phyloP scores from a whole-genome alignment of 768 basidiomycete genomes.

The Suillus subaureus region DNA sequence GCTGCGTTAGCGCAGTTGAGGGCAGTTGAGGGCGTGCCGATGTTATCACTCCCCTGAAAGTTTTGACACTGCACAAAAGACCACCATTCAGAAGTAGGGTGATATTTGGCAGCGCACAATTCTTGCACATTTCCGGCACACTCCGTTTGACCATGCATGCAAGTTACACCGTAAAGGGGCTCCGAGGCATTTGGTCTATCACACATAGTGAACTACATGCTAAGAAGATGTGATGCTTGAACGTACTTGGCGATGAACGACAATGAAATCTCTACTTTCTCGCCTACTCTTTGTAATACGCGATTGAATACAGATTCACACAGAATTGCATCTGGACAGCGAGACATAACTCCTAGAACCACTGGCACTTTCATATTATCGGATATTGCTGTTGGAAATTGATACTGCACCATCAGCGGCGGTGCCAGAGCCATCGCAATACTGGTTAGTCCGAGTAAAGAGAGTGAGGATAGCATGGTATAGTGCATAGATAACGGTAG shows the following conservation, averaged over 20 bases:
- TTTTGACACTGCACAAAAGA: slow-evolving; percentile 82
- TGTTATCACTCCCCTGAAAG: slow-evolving; percentile 54
- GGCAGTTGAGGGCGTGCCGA: slow-evolving; percentile 69
- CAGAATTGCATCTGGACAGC: slow-evolving; percentile 80
- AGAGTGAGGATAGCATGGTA: slow-evolving; percentile 23
- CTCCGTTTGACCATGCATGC: slow-evolving; percentile 79
- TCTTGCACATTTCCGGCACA: slow-evolving; percentile 91
- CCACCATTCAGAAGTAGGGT: slow-evolving; percentile 70
- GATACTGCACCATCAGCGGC: slow-evolving; percentile 26
- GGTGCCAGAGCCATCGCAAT: slow-evolving; percentile 16
- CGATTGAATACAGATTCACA: slow-evolving; percentile 80
- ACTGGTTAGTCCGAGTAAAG: slow-evolving; percentile 19
- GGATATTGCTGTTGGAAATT: slow-evolving; percentile 13
- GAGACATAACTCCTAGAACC: slow-evolving; percentile 63
- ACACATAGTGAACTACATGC: slow-evolving; percentile 15
- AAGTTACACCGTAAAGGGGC: slow-evolving; percentile 74
- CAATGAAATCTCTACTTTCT: slow-evolving; percentile 69
- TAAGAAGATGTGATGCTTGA: slow-evolving; percentile 10
- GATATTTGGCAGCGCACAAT: slow-evolving; percentile 73
- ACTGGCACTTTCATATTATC: slow-evolving; percentile 48
- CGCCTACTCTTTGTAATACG: slow-evolving; percentile 60
- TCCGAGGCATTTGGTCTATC: slow-evolving; percentile 66
- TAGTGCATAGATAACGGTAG: slow-evolving; percentile 15
- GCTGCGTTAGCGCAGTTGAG: slow-evolving; percentile 64
- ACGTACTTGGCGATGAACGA: slow-evolving; percentile 77